Evolutionary conservation across 1,284 basidiomycete species (phyloP).

Genomic region (Hypsizygus ulmarius): DNA sequence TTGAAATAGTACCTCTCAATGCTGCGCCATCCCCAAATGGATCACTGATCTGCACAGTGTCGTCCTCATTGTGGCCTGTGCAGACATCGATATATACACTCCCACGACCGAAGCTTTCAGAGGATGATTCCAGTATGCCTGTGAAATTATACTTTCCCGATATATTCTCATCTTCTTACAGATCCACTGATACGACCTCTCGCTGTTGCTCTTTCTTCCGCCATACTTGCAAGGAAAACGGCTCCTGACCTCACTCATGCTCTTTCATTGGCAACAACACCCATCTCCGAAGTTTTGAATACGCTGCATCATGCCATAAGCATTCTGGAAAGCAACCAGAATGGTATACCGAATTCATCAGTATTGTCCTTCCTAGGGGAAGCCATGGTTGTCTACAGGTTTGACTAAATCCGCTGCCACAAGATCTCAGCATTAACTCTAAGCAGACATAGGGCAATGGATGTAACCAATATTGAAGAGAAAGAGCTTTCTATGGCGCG

Average conservation of each 20-base stretch:
- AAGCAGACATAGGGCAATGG: too few relatives aligned
- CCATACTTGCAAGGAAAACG: slow-evolving; percentile 44
- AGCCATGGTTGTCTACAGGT: slow-evolving; percentile 58
- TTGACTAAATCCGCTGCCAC: slow-evolving; percentile 4
- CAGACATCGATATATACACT: slow-evolving; percentile 46
- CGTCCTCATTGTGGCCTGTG: slow-evolving; percentile 40
- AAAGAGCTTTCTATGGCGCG: slow-evolving; percentile 41
- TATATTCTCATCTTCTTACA: not conserved
- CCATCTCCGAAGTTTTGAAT: slow-evolving; percentile 39
- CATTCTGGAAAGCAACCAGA: slow-evolving; percentile 39
- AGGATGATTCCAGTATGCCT: slow-evolving; percentile 12
- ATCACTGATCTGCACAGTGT: slow-evolving; percentile 47
- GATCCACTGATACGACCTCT: slow-evolving; percentile 19
- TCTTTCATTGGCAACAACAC: slow-evolving; percentile 40
- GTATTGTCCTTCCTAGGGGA: slow-evolving; percentile 51
- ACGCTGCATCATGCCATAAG: slow-evolving; percentile 43
- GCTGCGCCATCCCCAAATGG: slow-evolving; percentile 56
- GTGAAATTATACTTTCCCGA: not conserved
- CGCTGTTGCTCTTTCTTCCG: slow-evolving; percentile 38
- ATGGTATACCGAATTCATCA: slow-evolving; percentile 32
- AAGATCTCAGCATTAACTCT: too few relatives aligned
- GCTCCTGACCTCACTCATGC: slow-evolving; percentile 54
- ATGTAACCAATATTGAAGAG: slow-evolving; percentile 28
- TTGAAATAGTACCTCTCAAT: slow-evolving; percentile 45
- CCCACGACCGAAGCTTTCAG: slow-evolving; percentile 32